Base-by-base conservation (phyloP, 2,329 filamentous ascomycete genomes). In the Venturia asperata region DNA sequence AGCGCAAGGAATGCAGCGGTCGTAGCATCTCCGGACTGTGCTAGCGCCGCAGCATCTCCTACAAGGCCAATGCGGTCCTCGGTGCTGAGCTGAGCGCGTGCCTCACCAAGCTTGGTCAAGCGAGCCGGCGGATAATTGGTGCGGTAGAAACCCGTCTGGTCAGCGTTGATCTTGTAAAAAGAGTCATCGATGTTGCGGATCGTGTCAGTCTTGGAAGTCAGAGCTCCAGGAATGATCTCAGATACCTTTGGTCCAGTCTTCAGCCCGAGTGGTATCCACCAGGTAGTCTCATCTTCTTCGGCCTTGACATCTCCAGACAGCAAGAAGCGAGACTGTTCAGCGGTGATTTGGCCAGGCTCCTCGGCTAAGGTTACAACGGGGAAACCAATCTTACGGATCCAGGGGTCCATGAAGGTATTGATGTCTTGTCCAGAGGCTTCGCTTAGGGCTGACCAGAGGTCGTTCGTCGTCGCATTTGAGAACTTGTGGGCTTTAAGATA, bases 351-450 rank as follows among this genome's bases (percentile, higher is more conserved):
- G 19, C 89, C 89, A 66, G 87, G 85, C 74, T 93, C 87, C 77
- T 97, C 94, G 27, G 88, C 83, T 19, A 97, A 85, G 1, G 90
- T 95, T 24, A 99, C 78, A 17, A 97, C 87, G 0, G 94, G 94
- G 77, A 96, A 96, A 1, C 94, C 94, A 69, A 97, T 95, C 79
- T 93, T 94, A 71, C 88, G 87, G 73, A 97, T 96, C 94, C 94
- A 99, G 21, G 89, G 87, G 69, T 91, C 84, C 92, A 99, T 99
- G 73, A 97, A 88, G 61, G 82, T 81, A 69, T 88, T 87, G 43
- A 99, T 89, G 72, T 97, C 90, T 74, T 91, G 86, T 42, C 91
- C 91, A 10, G 93, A 97, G 5, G 90, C 91, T 71, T 95, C 86
- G 73, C 88, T 90, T 61, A 99, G 81, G 10, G 93, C 91, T 66